Evolutionary conservation across 1,139 yeast genomes (phyloP), one percentile per base, ranked within the genome.

Genomic region (Sugiyamaella grinbergsii): DNA sequence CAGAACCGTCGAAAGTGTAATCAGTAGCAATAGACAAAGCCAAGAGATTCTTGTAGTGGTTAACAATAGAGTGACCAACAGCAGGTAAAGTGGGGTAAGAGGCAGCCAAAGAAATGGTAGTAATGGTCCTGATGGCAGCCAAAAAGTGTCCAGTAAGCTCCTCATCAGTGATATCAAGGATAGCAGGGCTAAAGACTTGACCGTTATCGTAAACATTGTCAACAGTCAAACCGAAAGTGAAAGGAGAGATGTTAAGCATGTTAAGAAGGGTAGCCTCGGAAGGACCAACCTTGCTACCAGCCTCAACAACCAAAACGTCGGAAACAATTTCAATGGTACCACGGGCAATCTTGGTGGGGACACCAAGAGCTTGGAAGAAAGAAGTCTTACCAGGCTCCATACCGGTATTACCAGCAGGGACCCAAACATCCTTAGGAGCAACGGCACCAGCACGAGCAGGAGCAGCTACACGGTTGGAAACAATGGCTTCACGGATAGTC

Each of bases 301-400:
- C 82, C 63, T 78, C 82, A 72, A 91, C 96, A 74, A 93, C 96
- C 82, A 88, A 88, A 72, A 93, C 96, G 74, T 94, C 98, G 68
- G 87, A 79, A 76, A 89, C 91, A 79, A 93, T 93, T 81, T 93
- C 99, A 85, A 93, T 93, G 79, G 96, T 89, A 93, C 99, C 99
- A 87, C 99, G 91, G 79, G 96, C 94, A 90, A 93, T 93, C 94
- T 93, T 93, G 88, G 99, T 93, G 83, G 98, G 98, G 72, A 93
- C 97, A 88, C 98, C 98, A 72, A 93, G 85, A 74, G 99, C 98
- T 85, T 93, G 99, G 98, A 93, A 93, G 95, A 93, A 93, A 74
- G 98, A 93, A 72, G 99, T 93, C 90, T 93, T 93, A 85, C 98
- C 98, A 77, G 99, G 99, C 81, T 93, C 98, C 96, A 94, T 91